Conservation (phyloP, 805 yeast species). For the Starmerella geochares region DNA sequence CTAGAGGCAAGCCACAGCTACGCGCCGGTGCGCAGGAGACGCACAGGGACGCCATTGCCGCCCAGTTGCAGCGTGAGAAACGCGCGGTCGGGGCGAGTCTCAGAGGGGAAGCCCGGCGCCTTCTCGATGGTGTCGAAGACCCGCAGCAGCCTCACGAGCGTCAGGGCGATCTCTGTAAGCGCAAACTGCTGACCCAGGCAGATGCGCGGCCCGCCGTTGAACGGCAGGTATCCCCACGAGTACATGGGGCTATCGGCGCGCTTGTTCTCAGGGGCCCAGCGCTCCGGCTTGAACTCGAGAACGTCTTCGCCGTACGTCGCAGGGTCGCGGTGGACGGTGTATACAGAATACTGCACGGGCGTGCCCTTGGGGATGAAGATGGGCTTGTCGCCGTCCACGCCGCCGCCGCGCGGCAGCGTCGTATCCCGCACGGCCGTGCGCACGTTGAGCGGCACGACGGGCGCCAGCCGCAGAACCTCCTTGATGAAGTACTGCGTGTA, state of each 20-base stretch:
- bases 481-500: conserved; percentile 38
- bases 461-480: conserved; percentile 40
- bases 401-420: conserved; percentile 42
- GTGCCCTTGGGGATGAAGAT: conserved; percentile 36
- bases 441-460: conserved; percentile 39
- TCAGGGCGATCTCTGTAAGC: conserved; percentile 38
- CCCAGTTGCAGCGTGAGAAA: conserved; percentile 15
- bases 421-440: conserved; percentile 37
- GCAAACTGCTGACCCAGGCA: conserved; percentile 46
- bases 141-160: conserved; percentile 35
- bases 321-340: conserved; percentile 34
- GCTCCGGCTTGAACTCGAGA: conserved; percentile 36
- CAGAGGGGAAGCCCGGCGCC: conserved; percentile 11
- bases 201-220: conserved; percentile 44
- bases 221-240: conserved; percentile 40
- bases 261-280: conserved; percentile 34
- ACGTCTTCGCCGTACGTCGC: conserved; percentile 38
- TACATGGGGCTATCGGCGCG: conserved; percentile 26
- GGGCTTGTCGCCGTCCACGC: conserved; percentile 32
- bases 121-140: conserved; percentile 22
- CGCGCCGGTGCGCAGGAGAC: neutral
- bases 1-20: neutral
- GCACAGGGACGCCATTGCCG: conserved; percentile 15
- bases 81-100: conserved; percentile 2
- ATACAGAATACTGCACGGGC: conserved; percentile 33